Base-by-base conservation (phyloP, 228 moss, liverwort and hornwort genomes). In the Sphagnum fallax region DNA sequence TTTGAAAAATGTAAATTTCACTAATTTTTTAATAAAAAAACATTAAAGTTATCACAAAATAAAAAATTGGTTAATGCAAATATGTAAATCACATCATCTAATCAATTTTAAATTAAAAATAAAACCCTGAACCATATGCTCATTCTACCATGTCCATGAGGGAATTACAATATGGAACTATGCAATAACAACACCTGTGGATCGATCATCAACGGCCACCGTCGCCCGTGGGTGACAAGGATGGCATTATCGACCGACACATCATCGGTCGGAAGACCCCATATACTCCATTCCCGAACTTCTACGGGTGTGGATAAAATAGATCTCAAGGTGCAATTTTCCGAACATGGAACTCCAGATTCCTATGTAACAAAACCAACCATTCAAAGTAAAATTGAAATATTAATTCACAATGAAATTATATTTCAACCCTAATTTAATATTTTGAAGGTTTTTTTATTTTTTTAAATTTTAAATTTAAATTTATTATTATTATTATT, bases 201-300 rank as follows among this genome's bases (percentile, higher is more conserved):
- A 68, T 96, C 96, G 69, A 96, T 93, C 88, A 96, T 96, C 14
- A 96, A 61, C 11, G 96, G 93, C 96, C 96, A 96, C 68, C 93
- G 79, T 52, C 70, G 78, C 4, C 93, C 76, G 52, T 87, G 76
- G 55, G 93, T 93, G 0, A 96, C 93, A 0, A 96, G 76, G 61
- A 96, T 93, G 50, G 91, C 96, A 48, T 96, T 96, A 66, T 96
- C 96, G 53, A 96, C 64, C 0, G 96, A 96, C 10, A 96, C 93
- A 74, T 87, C 83, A 67, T 96, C 96, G 0, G 82, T 87, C 14
- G 96, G 96, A 64, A 96, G 91, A 16, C 96, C 96, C 89, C 93
- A 96, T 60, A 96, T 96, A 69, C 86, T 93, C 93, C 96, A 96
- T 66, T 96, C 96, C 55, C 89, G 81, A 0, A 96, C 89, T 74